phyloP scores from a whole-genome alignment of 139 green algal species.

The Raphidocelis subcapitata region DNA sequence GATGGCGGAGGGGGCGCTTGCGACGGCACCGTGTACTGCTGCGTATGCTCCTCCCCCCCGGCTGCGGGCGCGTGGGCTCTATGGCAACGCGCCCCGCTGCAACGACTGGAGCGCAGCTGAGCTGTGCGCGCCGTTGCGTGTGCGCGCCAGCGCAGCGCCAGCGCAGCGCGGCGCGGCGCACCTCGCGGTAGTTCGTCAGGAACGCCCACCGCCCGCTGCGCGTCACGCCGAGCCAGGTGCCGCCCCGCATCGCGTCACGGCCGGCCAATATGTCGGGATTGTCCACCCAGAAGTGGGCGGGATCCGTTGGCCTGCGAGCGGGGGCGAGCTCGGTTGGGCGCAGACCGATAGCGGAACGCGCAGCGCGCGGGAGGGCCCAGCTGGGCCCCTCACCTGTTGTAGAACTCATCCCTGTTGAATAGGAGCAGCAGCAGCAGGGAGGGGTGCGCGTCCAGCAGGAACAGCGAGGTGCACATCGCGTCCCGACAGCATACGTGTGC shows the following conservation, averaged over 20 bases:
- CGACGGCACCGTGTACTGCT: too few relatives aligned
- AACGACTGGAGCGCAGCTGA: too few relatives aligned
- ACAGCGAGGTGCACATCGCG: slow-evolving; percentile 65
- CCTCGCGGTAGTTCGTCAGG: slow-evolving; percentile 69
- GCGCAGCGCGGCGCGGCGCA: neutral
- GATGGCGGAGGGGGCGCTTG: too few relatives aligned
- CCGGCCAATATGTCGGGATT: slow-evolving; percentile 49
- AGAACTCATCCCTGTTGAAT: slow-evolving; percentile 85
- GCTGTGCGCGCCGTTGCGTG: too few relatives aligned
- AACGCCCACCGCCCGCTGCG: slow-evolving; percentile 49
- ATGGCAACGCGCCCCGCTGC: too few relatives aligned
- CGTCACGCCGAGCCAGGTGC: slow-evolving; percentile 73
- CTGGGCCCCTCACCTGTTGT: slow-evolving; percentile 39
- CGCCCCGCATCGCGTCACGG: slow-evolving; percentile 46
- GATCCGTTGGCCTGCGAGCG: slow-evolving; percentile 46
- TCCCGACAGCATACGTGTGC: too few relatives aligned
- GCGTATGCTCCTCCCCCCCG: too few relatives aligned
- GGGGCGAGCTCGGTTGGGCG: slow-evolving; percentile 4
- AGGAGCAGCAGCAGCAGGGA: slow-evolving; percentile 54
- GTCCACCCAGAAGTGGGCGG: slow-evolving; percentile 57
- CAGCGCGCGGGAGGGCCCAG: neutral
- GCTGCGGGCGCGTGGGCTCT: too few relatives aligned
- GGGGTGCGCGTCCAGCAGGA: slow-evolving; percentile 49
- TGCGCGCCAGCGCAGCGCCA: too few relatives aligned
- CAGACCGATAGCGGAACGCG: neutral